Percentiles rank a stretch among this genome's conserved stretches.
Evolutionary conservation across 2,329 filamentous ascomycete species (phyloP).

Genomic region (Herpotrichia juniperi): DNA sequence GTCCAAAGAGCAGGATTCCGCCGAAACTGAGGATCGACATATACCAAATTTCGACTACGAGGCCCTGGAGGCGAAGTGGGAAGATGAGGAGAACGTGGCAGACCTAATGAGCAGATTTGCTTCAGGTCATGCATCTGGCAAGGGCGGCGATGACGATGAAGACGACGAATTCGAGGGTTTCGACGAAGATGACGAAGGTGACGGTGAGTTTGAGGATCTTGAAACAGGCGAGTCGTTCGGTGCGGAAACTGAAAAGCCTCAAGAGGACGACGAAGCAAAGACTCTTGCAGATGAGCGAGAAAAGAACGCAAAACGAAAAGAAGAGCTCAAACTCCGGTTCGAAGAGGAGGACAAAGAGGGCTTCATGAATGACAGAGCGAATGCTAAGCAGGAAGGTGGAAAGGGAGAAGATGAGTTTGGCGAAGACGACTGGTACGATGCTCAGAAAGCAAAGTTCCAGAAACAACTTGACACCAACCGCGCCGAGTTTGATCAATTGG

Average conservation of each 20-base stretch:
- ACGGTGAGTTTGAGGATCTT: conserved; percentile 84
- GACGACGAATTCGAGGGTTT: conserved; percentile 64
- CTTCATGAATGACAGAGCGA: conserved; percentile 86
- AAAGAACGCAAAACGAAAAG: conserved; percentile 88
- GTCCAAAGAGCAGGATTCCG: conserved; percentile 55
- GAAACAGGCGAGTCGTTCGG: conserved; percentile 73
- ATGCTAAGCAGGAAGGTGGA: conserved; percentile 71
- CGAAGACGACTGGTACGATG: conserved; percentile 98
- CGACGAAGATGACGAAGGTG: conserved; percentile 73
- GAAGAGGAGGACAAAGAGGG: conserved; percentile 98
- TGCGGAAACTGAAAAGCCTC: conserved; percentile 40
- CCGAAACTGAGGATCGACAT: conserved; percentile 72
- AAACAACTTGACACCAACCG: conserved; percentile 98
- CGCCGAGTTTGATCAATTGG: conserved; percentile 85
- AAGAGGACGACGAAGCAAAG: conserved; percentile 52
- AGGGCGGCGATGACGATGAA: conserved; percentile 44
- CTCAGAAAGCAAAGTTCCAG: conserved; percentile 91
- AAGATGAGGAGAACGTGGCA: conserved; percentile 77
- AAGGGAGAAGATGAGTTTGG: conserved; percentile 77
- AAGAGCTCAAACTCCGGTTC: conserved; percentile 91
- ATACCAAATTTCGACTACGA: conserved; percentile 83
- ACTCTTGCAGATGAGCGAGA: conserved; percentile 86
- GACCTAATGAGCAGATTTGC: conserved; percentile 77
- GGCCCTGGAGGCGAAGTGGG: conserved; percentile 84
- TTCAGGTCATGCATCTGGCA: conserved; percentile 64